Percentiles rank a stretch among this genome's conserved stretches.
Conservation (phyloP, 2,329 filamentous ascomycete species). For the Elsinoe arachidis region DNA sequence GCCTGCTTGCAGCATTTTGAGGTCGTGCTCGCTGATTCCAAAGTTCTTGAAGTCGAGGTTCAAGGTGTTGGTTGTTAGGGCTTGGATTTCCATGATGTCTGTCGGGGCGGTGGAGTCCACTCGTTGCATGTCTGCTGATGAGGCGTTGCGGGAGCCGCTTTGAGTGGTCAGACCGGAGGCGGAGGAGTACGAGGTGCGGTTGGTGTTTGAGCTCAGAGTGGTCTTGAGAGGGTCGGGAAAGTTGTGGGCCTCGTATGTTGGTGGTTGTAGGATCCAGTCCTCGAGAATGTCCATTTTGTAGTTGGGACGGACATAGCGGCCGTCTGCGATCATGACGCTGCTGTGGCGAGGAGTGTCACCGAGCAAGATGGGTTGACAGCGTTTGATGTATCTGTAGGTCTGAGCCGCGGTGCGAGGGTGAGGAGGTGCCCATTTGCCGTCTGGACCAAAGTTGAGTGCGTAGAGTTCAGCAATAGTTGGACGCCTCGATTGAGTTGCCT, state of each 20-base stretch:
- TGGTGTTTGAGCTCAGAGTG: neutral
- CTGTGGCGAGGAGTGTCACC: conserved; percentile 37
- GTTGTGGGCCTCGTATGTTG: conserved; percentile 35
- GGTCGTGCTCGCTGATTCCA: neutral
- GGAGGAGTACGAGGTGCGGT: conserved; percentile 2
- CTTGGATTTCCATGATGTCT: conserved; percentile 2
- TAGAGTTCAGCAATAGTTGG: conserved; percentile 10
- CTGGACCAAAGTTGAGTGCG: conserved; percentile 22
- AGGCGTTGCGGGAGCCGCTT: conserved; percentile 4
- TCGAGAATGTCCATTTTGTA: conserved; percentile 34
- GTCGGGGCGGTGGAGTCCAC: neutral
- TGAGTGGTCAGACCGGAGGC: conserved; percentile 3
- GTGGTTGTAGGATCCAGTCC: conserved; percentile 36
- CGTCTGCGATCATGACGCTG: conserved; percentile 36
- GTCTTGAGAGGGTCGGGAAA: conserved; percentile 20
- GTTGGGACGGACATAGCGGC: conserved; percentile 37
- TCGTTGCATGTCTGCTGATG: conserved; percentile 13
- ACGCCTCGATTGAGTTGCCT: neutral
- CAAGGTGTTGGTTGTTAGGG: neutral
- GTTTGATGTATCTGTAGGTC: conserved; percentile 37
- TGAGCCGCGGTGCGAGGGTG: conserved; percentile 30
- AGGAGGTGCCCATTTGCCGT: conserved; percentile 29
- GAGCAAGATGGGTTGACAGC: conserved; percentile 39
- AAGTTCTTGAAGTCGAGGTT: conserved; percentile 13
- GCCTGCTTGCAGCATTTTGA: neutral